Percentiles rank a stretch among this genome's conserved stretches.
These are phyloP conservation scores for Ochetophila trinervis DNA, from an alignment of 306 rosid species.

Conservation along the genomic window DNA sequence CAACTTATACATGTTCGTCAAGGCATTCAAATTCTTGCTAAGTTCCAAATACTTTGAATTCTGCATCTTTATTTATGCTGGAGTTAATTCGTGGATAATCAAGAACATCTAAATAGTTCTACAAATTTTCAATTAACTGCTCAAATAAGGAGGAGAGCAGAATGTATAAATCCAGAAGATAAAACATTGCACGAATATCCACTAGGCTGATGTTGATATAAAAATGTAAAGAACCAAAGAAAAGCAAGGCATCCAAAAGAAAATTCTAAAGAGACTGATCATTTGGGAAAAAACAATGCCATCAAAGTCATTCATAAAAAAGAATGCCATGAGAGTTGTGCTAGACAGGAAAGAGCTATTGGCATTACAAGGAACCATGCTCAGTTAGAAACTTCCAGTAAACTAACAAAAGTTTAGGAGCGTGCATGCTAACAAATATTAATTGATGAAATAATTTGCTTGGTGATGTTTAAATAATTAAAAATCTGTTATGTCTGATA, in stretches of 20 bases:
- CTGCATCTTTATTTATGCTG: too few relatives aligned
- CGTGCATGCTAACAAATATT: background rate
- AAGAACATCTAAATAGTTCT: background rate
- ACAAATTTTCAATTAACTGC: slow-evolving; percentile 15
- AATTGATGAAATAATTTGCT: background rate
- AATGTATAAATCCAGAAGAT: slow-evolving; percentile 40
- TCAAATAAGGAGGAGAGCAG: slow-evolving; percentile 30
- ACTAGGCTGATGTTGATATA: slow-evolving; percentile 36
- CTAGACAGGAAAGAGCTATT: slow-evolving; percentile 10
- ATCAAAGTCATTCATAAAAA: background rate
- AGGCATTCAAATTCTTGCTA: slow-evolving; percentile 8
- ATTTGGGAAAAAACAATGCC: background rate
- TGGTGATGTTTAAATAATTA: background rate
- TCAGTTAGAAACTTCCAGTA: background rate
- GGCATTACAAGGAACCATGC: background rate
- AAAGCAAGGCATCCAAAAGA: slow-evolving; percentile 33
- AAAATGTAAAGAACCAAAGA: slow-evolving; percentile 29
- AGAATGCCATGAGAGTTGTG: background rate
- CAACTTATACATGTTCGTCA: background rate
- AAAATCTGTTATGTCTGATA: background rate
- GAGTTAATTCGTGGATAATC: too few relatives aligned
- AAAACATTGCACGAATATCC: slow-evolving; percentile 42
- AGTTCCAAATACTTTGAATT: too few relatives aligned
- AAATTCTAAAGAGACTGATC: slow-evolving; percentile 1
- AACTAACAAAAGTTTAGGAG: background rate